Evolutionary conservation across 106 monocot species (phyloP), one percentile per base, ranked within the genome.

Genomic region (Apostasia ramifera): DNA sequence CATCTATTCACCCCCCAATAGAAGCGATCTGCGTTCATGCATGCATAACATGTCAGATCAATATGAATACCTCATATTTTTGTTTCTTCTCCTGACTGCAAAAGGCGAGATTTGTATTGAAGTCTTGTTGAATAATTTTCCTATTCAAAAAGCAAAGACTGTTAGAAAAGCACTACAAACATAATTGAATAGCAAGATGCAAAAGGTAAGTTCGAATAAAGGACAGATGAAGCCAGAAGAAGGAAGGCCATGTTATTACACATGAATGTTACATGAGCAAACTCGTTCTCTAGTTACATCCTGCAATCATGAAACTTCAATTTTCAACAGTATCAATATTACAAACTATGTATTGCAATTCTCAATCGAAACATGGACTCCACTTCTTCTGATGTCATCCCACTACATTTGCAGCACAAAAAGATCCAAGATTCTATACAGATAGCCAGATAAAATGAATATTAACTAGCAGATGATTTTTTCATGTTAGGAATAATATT

Each of bases 21-120:
- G 26, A 26, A 26, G 26, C 26, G 26, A 26, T 26, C 26, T 26
- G 26, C 26, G 26, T 26, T 26, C 26, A 26, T 26, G 26, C 26
- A 26, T 26, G 26, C 26, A 26, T 26, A 26, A 26, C 26, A 26
- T 26, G 26, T 26, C 44, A 62, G 46, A 63, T 51, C 2, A 70
- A 49, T 15, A 50, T 15, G 70, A 84, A 82, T 87, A 83, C 97
- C 92, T 92, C 97, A 80, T 61, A 87, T 77, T 79, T 85, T 47
- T 89, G 92, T 67, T 89, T 94, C 85, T 88, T 98, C 76, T 92
- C 97, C 63, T 98, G 84, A 70, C 85, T 92, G 73, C 89, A 89
- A 53, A 87, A 90, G 59, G 97, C 97, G 62, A 90, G 74, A 59
- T 71, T 90, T 77, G 66, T 83, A 70, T 92, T 89, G 81, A 98